Conservation (phyloP, 2,329 filamentous ascomycete genomes). For the Aureobasidium pullulans region DNA sequence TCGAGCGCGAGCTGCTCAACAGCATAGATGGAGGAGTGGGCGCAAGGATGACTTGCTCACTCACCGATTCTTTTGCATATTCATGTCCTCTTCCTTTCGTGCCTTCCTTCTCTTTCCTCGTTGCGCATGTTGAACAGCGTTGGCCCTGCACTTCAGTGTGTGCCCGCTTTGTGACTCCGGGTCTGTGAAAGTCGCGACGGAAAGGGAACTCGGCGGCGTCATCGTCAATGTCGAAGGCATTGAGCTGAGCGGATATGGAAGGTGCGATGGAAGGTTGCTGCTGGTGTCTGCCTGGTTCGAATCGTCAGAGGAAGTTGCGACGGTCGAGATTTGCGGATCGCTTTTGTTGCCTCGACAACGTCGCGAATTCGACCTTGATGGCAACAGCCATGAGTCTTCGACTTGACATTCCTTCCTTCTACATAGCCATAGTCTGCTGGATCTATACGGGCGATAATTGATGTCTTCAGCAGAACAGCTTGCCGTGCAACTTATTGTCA, state of each 20-base stretch:
- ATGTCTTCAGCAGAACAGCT: no score
- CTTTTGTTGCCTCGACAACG: background rate
- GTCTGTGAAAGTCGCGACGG: background rate
- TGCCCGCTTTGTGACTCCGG: background rate
- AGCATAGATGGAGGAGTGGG: background rate
- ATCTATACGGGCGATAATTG: no score
- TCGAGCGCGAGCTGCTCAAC: background rate
- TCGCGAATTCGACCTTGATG: background rate
- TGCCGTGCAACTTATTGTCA: no score
- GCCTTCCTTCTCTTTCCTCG: background rate
- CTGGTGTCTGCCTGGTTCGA: no score
- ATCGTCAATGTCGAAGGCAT: background rate
- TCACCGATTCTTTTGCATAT: background rate
- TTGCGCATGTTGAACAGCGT: background rate
- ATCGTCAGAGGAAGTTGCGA: background rate
- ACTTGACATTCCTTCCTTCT: background rate
- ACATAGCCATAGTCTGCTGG: background rate
- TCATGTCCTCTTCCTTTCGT: no score
- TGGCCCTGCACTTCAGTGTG: background rate
- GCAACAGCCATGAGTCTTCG: background rate
- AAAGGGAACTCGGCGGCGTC: background rate
- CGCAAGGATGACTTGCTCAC: background rate
- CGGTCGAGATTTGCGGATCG: background rate
- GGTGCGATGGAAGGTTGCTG: background rate
- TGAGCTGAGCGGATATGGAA: background rate